Percentiles rank a stretch among this genome's conserved stretches.
These are phyloP conservation scores for Dactylorhiza incarnata DNA, from an alignment of 106 monocot genomes.

Conservation along the genomic window DNA sequence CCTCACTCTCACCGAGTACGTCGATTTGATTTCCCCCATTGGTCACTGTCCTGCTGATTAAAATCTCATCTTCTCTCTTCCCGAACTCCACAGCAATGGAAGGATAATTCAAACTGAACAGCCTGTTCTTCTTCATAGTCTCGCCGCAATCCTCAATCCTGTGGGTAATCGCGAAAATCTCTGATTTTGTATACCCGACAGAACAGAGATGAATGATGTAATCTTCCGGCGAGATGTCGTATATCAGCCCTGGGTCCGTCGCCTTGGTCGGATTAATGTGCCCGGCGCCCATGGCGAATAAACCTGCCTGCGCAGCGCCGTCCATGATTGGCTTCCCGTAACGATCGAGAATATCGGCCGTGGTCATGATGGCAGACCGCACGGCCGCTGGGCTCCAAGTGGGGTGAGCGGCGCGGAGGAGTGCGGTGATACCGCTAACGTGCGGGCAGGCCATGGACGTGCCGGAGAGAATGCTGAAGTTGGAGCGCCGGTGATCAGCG, in stretches of 20 bases:
- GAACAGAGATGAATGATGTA: conserved; percentile 73
- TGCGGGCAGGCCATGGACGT: conserved; percentile 95
- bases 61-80: conserved; percentile 15
- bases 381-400: conserved; percentile 69
- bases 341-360: conserved; percentile 52
- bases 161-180: conserved; percentile 67
- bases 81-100: conserved; percentile 63
- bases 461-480: conserved; percentile 73
- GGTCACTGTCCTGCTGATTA: conserved; percentile 37
- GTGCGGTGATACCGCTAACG: conserved; percentile 54
- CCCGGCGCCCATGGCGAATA: conserved; percentile 59
- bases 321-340: conserved; percentile 70
- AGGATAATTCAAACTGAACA: conserved; percentile 82
- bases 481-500: conserved; percentile 39
- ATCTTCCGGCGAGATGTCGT: conserved; percentile 59
- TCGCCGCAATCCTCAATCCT: conserved; percentile 39
- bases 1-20: conserved; percentile 31
- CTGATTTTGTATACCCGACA: conserved; percentile 38
- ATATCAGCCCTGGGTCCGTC: conserved; percentile 68
- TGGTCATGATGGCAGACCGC: conserved; percentile 79
- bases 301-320: conserved; percentile 23
- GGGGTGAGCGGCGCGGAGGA: conserved; percentile 51
- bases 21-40: conserved; percentile 53
- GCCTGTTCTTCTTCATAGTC: conserved; percentile 13
- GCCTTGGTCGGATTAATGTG: conserved; percentile 61